These are phyloP conservation scores for Chrysoporthe cubensis DNA, from an alignment of 2,329 filamentous ascomycete species.

Conservation along the genomic window DNA sequence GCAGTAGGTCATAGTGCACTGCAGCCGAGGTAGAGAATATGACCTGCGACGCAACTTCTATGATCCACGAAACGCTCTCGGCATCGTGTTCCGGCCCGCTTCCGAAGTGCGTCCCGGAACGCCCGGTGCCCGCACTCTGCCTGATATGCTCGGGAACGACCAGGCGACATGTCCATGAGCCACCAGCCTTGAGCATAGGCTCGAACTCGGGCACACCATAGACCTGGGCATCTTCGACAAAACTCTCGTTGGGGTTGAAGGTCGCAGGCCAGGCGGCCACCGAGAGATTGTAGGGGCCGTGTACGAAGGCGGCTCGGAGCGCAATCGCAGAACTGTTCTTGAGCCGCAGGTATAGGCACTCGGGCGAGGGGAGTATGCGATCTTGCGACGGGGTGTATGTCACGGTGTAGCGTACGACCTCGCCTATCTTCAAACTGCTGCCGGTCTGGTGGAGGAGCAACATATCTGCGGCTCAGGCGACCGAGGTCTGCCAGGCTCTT, in stretches of 20 bases:
- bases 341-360: conserved; percentile 80
- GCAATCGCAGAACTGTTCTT: conserved; percentile 92
- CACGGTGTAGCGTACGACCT: conserved; percentile 88
- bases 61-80: conserved; percentile 77
- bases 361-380: conserved; percentile 84
- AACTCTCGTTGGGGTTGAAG: conserved; percentile 82
- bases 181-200: conserved; percentile 93
- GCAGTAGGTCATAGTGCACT: conserved; percentile 84
- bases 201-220: conserved; percentile 90
- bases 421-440: conserved; percentile 83
- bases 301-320: conserved; percentile 91
- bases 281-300: conserved; percentile 91
- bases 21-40: conserved; percentile 89
- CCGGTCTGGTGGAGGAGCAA: conserved; percentile 89
- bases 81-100: conserved; percentile 49
- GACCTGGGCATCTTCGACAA: conserved; percentile 63
- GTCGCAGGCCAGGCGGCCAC: conserved; percentile 82
- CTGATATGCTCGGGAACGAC: conserved; percentile 79
- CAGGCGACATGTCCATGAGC: conserved; percentile 80
- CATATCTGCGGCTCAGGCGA: conserved; percentile 58
- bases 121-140: conserved; percentile 59
- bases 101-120: conserved; percentile 49
- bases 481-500: neutral
- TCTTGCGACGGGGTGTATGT: conserved; percentile 91
- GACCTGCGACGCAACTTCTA: conserved; percentile 91